Evolutionary conservation across 2,329 filamentous ascomycete species (phyloP).

Genomic region (Penicillium polonicum): DNA sequence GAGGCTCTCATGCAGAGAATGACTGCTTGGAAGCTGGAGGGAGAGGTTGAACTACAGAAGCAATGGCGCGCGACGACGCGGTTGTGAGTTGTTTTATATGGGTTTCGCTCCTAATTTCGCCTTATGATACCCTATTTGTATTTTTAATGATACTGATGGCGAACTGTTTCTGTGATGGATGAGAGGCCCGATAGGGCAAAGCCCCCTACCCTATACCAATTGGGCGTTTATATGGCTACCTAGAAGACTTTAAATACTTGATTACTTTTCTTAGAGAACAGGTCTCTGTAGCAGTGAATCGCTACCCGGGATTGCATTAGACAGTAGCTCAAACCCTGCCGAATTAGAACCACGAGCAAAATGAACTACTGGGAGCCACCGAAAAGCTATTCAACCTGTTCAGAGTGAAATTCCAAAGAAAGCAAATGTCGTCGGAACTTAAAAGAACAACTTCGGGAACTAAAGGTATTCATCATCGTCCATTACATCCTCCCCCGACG

Average conservation of each 20-base stretch:
- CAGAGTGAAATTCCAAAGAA: background rate
- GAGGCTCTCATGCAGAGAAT: constrained; percentile 28
- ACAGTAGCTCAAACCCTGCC: background rate
- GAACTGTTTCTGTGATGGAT: background rate
- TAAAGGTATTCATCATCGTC: constrained; percentile 36
- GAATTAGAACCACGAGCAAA: background rate
- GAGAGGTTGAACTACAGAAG: constrained; percentile 36
- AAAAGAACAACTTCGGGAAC: background rate
- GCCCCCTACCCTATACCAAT: no score
- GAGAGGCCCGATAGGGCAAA: no score
- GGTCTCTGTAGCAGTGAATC: background rate
- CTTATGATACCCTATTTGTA: background rate
- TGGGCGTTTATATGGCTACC: background rate
- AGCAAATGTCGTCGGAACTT: constrained; percentile 1
- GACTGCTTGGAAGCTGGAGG: constrained; percentile 34
- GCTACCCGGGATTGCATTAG: background rate
- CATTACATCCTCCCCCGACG: constrained; percentile 25
- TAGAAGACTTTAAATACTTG: background rate
- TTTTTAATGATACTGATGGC: background rate
- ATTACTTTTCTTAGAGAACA: background rate
- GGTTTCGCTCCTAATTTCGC: background rate
- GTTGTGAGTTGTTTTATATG: constrained; percentile 21
- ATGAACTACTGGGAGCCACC: background rate
- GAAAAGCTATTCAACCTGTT: background rate
- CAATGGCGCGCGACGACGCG: constrained; percentile 35